phyloP scores from a whole-genome alignment of 192 early-diverging fungal genomes.

The Linnemannia hyalina region DNA sequence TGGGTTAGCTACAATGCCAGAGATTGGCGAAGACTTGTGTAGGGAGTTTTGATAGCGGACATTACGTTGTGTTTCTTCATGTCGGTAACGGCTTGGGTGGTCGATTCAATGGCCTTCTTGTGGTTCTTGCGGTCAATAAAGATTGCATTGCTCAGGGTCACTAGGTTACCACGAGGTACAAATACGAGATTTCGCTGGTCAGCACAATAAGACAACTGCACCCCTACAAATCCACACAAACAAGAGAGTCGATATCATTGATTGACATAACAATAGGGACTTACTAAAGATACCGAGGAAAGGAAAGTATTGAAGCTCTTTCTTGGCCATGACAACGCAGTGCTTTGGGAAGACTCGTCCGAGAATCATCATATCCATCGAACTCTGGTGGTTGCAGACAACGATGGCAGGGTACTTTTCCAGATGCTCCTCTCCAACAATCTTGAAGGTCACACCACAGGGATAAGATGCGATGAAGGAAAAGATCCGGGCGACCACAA shows the following conservation, averaged over 20 bases:
- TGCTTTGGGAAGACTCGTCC: conserved; percentile 73
- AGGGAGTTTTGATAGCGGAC: background rate
- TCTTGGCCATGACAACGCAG: conserved; percentile 77
- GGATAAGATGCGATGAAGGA: conserved; percentile 61
- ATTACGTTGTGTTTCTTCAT: conserved; percentile 79
- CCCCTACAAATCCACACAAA: background rate
- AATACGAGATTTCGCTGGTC: background rate
- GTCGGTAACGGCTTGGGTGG: conserved; percentile 76
- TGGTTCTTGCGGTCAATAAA: conserved; percentile 90
- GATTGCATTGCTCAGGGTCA: conserved; percentile 83
- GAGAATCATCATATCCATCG: conserved; percentile 79
- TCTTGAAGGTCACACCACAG: conserved; percentile 68
- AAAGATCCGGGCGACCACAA: conserved; percentile 67
- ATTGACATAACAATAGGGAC: conserved; percentile 14
- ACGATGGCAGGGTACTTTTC: conserved; percentile 69
- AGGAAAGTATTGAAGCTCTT: conserved; percentile 74
- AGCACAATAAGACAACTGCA: background rate
- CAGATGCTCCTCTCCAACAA: conserved; percentile 71
- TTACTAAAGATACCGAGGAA: conserved; percentile 82
- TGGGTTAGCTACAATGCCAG: background rate
- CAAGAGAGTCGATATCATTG: background rate
- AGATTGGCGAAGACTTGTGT: background rate
- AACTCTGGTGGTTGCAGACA: conserved; percentile 88
- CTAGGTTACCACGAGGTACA: conserved; percentile 41
- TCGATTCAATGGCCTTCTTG: conserved; percentile 78